Conservation (phyloP, 139 green algal species). For the Trebouxia sp. region DNA sequence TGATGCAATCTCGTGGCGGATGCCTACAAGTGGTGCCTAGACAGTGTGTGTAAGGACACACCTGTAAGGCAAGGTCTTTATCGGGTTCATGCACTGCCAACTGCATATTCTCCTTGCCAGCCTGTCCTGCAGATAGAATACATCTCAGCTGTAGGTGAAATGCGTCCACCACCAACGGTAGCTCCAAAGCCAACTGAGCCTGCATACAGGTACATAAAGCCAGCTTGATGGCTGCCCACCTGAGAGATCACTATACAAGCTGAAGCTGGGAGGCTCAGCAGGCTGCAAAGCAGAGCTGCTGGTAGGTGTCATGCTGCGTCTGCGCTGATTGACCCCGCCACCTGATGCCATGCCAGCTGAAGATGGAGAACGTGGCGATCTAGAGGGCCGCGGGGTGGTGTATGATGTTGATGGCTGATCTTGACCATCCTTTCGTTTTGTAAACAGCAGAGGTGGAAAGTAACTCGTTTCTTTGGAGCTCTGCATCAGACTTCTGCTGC, state of each 20-base stretch:
- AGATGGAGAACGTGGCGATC: conserved; percentile 7
- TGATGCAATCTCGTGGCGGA: too few species aligned
- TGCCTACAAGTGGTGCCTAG: too few species aligned
- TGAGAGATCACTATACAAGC: conserved; percentile 37
- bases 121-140: neutral
- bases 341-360: conserved; percentile 9
- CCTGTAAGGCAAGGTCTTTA: neutral
- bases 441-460: neutral
- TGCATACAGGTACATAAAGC: too few species aligned
- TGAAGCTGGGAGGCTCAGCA: conserved; percentile 41
- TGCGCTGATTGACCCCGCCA: conserved; percentile 21
- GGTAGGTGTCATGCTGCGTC: conserved; percentile 51
- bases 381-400: neutral
- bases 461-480: neutral
- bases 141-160: too few species aligned
- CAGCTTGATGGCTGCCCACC: neutral
- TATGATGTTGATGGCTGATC: conserved; percentile 54
- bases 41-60: too few species aligned
- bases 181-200: too few species aligned
- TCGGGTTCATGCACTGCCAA: neutral
- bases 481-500: neutral
- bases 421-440: neutral
- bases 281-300: conserved; percentile 44
- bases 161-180: too few species aligned
- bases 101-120: neutral